Base-by-base conservation (phyloP, 129 eudicot genomes). In the Helianthus tuberosus region DNA sequence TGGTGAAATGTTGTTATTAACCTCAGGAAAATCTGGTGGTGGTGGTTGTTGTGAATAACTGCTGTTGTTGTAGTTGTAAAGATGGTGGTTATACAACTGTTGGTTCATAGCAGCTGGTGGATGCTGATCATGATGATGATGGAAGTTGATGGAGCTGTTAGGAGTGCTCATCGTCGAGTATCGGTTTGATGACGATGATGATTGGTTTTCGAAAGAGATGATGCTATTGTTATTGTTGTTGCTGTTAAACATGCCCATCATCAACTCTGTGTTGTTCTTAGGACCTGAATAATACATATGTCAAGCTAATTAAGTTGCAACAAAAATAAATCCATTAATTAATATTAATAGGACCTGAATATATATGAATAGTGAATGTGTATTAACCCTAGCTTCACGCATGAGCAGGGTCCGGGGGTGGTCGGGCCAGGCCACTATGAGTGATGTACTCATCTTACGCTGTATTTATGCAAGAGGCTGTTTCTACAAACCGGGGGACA, bases 191-290 rank as follows among this genome's bases (percentile, higher is more conserved):
- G 71, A 16, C 16, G 78, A 41, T 72, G 83, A n/a, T 5, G 23
- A 6, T 52, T 69, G 66, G 73, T 43, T 50, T 55, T 79, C 74
- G 41, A 53, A 76, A 14, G 76, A 20, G 55, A 61, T 77, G 36
- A 7, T 11, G 64, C 49, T 70, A 47, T 53, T 35, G 55, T 75
- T 73, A 69, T 15, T 84, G 72, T 59, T 79, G 81, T 6, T 14
- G 57, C 12, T 53, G 27, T 83, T 81, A 68, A 81, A 74, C 74
- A 79, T 87, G 76, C 75, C 55, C 86, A 82, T 86, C 82, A 86
- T 83, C 71, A 79, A 82, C 46, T 78, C 66, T 35, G 36, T 70
- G 46, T 78, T 83, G 73, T 66, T 82, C 70, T 71, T 76, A 69
- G 78, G 80, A 64, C 97, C 96, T 91, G 91, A 44, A 71, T 23